Percentiles rank a stretch among this genome's conserved stretches.
phyloP scores from a whole-genome alignment of 2,329 filamentous ascomycete genomes.

The Tolypocladium endophyticum region DNA sequence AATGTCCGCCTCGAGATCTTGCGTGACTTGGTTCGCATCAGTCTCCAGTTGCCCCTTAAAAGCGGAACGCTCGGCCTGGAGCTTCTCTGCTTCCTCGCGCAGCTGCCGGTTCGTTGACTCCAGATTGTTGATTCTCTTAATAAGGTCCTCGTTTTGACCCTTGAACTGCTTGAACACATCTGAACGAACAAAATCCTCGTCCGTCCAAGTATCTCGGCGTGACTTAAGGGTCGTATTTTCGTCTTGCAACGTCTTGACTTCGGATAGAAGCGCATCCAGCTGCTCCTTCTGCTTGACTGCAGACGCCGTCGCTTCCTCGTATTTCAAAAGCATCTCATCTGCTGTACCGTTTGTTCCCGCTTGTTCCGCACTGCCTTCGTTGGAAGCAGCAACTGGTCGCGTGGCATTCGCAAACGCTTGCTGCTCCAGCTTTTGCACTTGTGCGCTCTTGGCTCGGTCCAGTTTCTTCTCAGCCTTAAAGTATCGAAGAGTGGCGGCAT shows the following conservation, averaged over 20 bases:
- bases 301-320: slow-evolving; percentile 67
- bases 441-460: slow-evolving; percentile 77
- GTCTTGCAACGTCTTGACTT: slow-evolving; percentile 64
- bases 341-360: slow-evolving; percentile 44
- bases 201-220: slow-evolving; percentile 61
- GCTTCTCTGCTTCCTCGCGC: slow-evolving; percentile 73
- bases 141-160: slow-evolving; percentile 81
- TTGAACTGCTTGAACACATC: slow-evolving; percentile 91
- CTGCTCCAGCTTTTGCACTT: slow-evolving; percentile 85
- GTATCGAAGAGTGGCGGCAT: slow-evolving; percentile 80
- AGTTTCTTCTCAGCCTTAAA: slow-evolving; percentile 93
- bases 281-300: slow-evolving; percentile 82
- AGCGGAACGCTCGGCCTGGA: slow-evolving; percentile 73
- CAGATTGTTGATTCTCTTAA: slow-evolving; percentile 82
- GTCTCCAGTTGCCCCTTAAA: slow-evolving; percentile 74
- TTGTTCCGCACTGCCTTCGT: slow-evolving; percentile 36
- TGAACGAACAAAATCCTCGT: slow-evolving; percentile 89
- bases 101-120: slow-evolving; percentile 82
- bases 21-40: slow-evolving; percentile 61
- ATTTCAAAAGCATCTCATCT: slow-evolving; percentile 62
- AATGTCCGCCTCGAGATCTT: slow-evolving; percentile 74
- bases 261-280: slow-evolving; percentile 64
- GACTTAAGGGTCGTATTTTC: slow-evolving; percentile 67
- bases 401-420: slow-evolving; percentile 67
- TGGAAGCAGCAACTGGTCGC: slow-evolving; percentile 28